These are phyloP conservation scores for Benincasa hispida DNA, from an alignment of 306 rosid genomes.

Conservation along the genomic window DNA sequence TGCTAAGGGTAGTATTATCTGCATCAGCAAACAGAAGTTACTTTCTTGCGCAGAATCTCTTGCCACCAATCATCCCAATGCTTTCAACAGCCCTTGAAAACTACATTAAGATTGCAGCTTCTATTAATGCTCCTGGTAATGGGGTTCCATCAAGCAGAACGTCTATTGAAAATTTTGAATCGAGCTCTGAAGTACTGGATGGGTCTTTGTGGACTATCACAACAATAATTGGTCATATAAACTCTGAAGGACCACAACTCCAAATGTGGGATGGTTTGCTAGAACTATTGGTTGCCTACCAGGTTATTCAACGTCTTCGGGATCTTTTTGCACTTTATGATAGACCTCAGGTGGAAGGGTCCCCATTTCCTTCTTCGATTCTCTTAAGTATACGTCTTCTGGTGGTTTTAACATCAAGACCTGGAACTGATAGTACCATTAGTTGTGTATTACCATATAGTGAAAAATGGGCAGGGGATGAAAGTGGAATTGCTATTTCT, in stretches of 20 bases:
- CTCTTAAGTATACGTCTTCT: conserved; percentile 65
- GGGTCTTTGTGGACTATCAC: conserved; percentile 79
- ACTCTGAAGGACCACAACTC: conserved; percentile 69
- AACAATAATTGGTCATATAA: conserved; percentile 63
- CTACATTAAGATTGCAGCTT: conserved; percentile 90
- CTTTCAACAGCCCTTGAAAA: conserved; percentile 91
- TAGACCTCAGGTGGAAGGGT: conserved; percentile 97
- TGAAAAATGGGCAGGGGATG: conserved; percentile 26
- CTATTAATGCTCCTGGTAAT: conserved; percentile 55
- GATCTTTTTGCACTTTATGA: conserved; percentile 98
- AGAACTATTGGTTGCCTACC: conserved; percentile 76
- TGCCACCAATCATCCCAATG: conserved; percentile 94
- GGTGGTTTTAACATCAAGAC: conserved; percentile 74
- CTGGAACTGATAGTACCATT: conserved; percentile 44
- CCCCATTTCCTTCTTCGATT: conserved; percentile 74
- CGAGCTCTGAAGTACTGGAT: conserved; percentile 70
- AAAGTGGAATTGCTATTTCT: conserved; percentile 29
- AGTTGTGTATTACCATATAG: conserved; percentile 48
- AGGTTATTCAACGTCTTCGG: conserved; percentile 80
- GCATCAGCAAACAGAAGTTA: conserved; percentile 76
- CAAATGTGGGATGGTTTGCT: conserved; percentile 93
- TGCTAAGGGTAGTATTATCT: conserved; percentile 67
- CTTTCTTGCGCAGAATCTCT: conserved; percentile 80
- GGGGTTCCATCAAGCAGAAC: conserved; percentile 53
- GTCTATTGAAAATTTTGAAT: conserved; percentile 72